Conservation (phyloP, 257 asterid genomes). For the Solanum rostratum region DNA sequence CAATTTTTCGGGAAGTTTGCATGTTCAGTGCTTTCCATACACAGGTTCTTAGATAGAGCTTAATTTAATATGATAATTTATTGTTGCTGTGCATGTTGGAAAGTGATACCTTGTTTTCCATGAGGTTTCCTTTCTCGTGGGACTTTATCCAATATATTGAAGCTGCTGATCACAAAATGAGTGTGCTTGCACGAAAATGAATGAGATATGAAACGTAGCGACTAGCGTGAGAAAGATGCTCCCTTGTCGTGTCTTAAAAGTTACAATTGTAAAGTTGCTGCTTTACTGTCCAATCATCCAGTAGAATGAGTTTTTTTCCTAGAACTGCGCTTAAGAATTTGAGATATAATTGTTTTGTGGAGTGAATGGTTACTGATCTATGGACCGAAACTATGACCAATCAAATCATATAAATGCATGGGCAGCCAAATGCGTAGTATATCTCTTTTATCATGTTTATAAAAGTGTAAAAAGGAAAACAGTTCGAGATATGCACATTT, state of each 20-base stretch:
- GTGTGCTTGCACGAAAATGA: constrained; percentile 1
- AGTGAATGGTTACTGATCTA: not conserved
- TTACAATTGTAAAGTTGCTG: not conserved
- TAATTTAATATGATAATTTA: not conserved
- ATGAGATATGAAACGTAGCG: not conserved
- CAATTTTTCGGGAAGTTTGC: constrained; percentile 13
- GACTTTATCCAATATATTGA: not conserved
- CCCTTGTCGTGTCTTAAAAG: not conserved
- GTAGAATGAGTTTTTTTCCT: not conserved
- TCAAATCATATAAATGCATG: not conserved
- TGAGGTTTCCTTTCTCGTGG: constrained; percentile 1
- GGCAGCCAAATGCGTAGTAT: not conserved
- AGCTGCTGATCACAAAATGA: constrained; percentile 3
- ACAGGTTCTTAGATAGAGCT: constrained; percentile 9
- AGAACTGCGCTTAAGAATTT: not conserved
- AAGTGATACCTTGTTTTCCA: constrained; percentile 4
- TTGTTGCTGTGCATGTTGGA: constrained; percentile 10
- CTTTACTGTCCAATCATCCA: not conserved
- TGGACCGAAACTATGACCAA: not conserved
- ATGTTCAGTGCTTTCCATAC: constrained; percentile 8
- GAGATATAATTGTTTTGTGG: not conserved
- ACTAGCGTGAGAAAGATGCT: not conserved
- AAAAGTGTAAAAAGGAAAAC: not conserved
- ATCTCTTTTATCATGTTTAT: not conserved
- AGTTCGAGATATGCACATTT: not conserved